These are phyloP conservation scores for Emericellopsis cladophorae DNA, from an alignment of 2,329 filamentous ascomycete genomes.

Conservation along the genomic window DNA sequence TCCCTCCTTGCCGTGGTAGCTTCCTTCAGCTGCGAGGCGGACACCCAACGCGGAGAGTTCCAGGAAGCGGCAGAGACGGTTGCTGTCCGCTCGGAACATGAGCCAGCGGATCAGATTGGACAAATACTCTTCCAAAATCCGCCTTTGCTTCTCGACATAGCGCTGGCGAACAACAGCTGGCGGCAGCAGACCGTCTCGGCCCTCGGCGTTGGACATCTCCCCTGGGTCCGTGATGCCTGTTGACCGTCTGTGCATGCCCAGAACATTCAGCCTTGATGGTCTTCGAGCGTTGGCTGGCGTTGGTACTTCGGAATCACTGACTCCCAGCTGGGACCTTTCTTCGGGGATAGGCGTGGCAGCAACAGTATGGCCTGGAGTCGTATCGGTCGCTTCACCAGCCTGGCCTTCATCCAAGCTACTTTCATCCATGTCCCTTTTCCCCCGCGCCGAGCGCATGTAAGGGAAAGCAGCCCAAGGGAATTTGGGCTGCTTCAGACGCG, in stretches of 20 bases:
- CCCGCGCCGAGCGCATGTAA: constrained; percentile 70
- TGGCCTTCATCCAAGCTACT: constrained; percentile 63
- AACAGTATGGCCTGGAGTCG: constrained; percentile 37
- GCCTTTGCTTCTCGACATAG: constrained; percentile 73
- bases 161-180: constrained; percentile 30
- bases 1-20: constrained; percentile 96
- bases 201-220: constrained; percentile 27
- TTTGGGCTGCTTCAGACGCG: constrained; percentile 68
- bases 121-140: constrained; percentile 78
- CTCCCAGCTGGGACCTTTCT: constrained; percentile 41
- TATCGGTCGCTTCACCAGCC: constrained; percentile 22
- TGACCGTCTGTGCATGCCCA: constrained; percentile 39
- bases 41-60: constrained; percentile 91
- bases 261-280: constrained; percentile 39
- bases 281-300: constrained; percentile 19
- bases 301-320: constrained; percentile 19
- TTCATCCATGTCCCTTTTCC: constrained; percentile 68
- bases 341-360: constrained; percentile 34
- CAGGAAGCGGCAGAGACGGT: constrained; percentile 87
- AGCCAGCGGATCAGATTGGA: constrained; percentile 92
- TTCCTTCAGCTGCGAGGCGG: constrained; percentile 84
- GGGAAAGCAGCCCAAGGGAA: constrained; percentile 87
- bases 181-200: constrained; percentile 38
- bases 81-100: constrained; percentile 93
- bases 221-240: constrained; percentile 34